These are phyloP conservation scores for Rutstroemia sp. DNA, from an alignment of 2,329 filamentous ascomycete genomes.

Conservation along the genomic window DNA sequence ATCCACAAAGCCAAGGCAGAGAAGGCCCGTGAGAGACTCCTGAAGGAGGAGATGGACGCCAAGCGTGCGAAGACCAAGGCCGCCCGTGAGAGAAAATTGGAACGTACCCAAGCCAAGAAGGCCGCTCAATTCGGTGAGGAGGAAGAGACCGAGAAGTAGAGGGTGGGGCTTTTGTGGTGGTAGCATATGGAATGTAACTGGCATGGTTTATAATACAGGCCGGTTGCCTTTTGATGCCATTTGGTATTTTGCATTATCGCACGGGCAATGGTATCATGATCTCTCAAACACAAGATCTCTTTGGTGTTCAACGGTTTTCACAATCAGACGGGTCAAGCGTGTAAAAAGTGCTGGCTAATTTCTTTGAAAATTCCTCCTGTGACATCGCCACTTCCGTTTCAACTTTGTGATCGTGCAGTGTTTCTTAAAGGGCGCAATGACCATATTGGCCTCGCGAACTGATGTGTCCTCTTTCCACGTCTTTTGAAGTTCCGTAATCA, in stretches of 20 bases:
- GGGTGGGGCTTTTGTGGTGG: slow-evolving; percentile 23
- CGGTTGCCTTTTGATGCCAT: slow-evolving; percentile 29
- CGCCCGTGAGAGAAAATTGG: slow-evolving; percentile 94
- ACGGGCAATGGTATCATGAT: slow-evolving; percentile 31
- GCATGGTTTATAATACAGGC: slow-evolving; percentile 29
- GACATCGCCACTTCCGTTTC: neutral
- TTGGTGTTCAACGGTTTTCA: slow-evolving; percentile 11
- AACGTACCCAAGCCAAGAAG: slow-evolving; percentile 88
- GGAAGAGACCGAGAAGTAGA: slow-evolving; percentile 37
- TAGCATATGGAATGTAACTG: slow-evolving; percentile 29
- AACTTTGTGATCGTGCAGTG: too few species aligned
- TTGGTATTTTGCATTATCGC: slow-evolving; percentile 30
- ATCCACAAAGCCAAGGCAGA: slow-evolving; percentile 99
- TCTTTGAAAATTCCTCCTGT: neutral
- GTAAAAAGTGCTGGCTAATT: slow-evolving; percentile 3
- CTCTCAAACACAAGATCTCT: slow-evolving; percentile 13
- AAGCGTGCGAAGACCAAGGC: slow-evolving; percentile 99
- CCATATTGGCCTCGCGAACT: too few species aligned
- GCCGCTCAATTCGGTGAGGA: slow-evolving; percentile 72
- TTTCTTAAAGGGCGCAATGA: too few species aligned
- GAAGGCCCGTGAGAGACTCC: slow-evolving; percentile 88
- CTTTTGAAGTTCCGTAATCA: too few species aligned
- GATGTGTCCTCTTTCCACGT: too few species aligned
- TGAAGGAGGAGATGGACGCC: slow-evolving; percentile 99
- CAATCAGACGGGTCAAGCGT: slow-evolving; percentile 10